phyloP scores from a whole-genome alignment of 129 eudicot species.

The Flaveria bidentis region DNA sequence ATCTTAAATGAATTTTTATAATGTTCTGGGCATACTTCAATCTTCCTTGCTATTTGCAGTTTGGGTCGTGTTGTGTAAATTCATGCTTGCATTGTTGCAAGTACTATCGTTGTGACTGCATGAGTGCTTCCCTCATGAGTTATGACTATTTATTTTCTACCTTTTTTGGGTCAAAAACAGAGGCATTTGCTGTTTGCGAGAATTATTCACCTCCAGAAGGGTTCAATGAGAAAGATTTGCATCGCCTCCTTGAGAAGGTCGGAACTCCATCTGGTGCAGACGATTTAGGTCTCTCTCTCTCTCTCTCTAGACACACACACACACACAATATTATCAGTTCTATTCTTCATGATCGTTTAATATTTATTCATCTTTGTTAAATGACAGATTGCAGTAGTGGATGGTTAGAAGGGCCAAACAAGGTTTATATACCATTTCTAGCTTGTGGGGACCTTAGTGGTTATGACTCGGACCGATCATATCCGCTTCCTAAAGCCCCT shows the following conservation, averaged over 20 bases:
- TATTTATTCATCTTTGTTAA: slow-evolving; percentile 8
- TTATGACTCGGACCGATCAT: slow-evolving; percentile 93
- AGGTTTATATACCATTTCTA: slow-evolving; percentile 89
- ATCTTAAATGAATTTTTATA: background rate
- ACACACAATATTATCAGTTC: background rate
- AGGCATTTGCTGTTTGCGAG: slow-evolving; percentile 97
- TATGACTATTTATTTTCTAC: slow-evolving; percentile 8
- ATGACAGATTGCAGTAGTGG: slow-evolving; percentile 95
- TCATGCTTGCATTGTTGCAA: background rate
- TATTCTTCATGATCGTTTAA: background rate
- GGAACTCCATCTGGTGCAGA: slow-evolving; percentile 97
- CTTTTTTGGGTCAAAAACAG: slow-evolving; percentile 40
- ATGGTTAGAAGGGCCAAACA: slow-evolving; percentile 94
- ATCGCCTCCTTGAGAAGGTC: slow-evolving; percentile 85
- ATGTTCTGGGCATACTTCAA: background rate
- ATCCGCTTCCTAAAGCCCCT: slow-evolving; percentile 75
- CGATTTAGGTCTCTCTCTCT: slow-evolving; percentile 57
- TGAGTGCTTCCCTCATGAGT: background rate
- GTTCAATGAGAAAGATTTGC: slow-evolving; percentile 84
- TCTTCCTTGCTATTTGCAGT: background rate
- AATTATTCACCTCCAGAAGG: slow-evolving; percentile 98
- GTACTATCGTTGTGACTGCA: too few species aligned
- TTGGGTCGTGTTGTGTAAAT: background rate
- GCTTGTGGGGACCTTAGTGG: slow-evolving; percentile 97
- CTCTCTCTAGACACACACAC: background rate